A percentile compares a stretch with the other conserved stretches of the same genome.
Evolutionary conservation across 2,329 filamentous ascomycete species (phyloP).

Genomic region (Fusarium sp.): DNA sequence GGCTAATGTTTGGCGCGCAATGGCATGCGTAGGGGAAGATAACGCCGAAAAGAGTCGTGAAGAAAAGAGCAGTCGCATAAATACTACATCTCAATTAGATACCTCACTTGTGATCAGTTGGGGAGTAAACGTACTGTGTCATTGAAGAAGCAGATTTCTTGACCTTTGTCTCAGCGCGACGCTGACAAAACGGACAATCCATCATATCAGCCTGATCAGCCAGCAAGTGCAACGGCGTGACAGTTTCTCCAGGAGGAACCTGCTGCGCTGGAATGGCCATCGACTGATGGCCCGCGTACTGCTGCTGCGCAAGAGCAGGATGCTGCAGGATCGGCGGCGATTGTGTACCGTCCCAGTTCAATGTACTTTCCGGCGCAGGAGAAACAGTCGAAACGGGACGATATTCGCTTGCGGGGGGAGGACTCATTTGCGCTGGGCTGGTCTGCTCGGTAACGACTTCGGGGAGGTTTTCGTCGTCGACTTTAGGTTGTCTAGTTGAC

Average conservation of each 20-base stretch:
- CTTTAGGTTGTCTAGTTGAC: background rate
- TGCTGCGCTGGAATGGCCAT: conserved; percentile 14
- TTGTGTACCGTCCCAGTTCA: conserved; percentile 19
- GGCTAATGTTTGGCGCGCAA: conserved; percentile 38
- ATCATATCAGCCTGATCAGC: conserved; percentile 39
- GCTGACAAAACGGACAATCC: conserved; percentile 44
- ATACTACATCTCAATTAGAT: conserved; percentile 1
- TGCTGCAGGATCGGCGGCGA: conserved; percentile 34
- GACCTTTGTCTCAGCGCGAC: conserved; percentile 34
- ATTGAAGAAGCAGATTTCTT: conserved; percentile 32
- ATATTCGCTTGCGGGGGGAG: conserved; percentile 2
- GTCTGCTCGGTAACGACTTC: conserved; percentile 35
- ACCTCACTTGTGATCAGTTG: too few relatives aligned
- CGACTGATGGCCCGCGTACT: conserved; percentile 26
- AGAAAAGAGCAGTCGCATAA: conserved; percentile 35
- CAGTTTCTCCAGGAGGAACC: conserved; percentile 20
- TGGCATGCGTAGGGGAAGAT: conserved; percentile 38
- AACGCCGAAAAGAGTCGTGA: conserved; percentile 39
- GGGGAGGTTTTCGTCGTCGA: conserved; percentile 40
- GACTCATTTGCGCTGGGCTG: background rate
- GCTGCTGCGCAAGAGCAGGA: conserved; percentile 26
- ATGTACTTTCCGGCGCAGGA: conserved; percentile 6
- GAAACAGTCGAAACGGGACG: conserved; percentile 10
- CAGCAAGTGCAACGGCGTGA: conserved; percentile 42
- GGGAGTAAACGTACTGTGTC: conserved; percentile 38